These are phyloP conservation scores for Stephanodiscus triporus DNA, from an alignment of 108 stramenopile genomes.

Conservation along the genomic window DNA sequence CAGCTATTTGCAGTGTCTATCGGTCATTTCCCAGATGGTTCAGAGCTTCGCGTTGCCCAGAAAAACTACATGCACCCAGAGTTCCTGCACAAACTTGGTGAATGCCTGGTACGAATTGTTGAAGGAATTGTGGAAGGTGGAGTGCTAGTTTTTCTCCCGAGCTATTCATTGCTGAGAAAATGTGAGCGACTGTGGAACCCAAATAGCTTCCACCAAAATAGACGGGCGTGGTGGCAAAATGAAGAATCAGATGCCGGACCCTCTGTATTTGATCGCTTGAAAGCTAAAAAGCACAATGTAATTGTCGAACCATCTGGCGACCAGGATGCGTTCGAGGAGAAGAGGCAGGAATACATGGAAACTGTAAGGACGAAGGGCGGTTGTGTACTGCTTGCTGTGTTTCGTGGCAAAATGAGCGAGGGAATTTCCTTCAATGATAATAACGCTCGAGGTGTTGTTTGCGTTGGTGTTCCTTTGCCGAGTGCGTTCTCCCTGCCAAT, in stretches of 20 bases:
- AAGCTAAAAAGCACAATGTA: constrained; percentile 60
- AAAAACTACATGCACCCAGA: constrained; percentile 51
- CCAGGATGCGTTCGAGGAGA: constrained; percentile 69
- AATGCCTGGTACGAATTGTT: constrained; percentile 63
- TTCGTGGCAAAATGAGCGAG: constrained; percentile 82
- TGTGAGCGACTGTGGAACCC: constrained; percentile 65
- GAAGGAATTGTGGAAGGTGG: constrained; percentile 69
- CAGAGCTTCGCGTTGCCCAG: constrained; percentile 57
- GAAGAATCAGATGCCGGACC: constrained; percentile 14
- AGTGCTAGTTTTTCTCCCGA: constrained; percentile 76
- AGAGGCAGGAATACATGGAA: constrained; percentile 55
- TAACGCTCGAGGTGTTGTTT: constrained; percentile 79
- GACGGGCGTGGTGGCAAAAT: constrained; percentile 20
- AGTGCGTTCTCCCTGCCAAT: constrained; percentile 50
- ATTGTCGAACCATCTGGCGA: constrained; percentile 70
- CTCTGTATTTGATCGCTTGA: constrained; percentile 54
- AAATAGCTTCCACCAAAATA: constrained; percentile 6
- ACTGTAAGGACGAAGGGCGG: constrained; percentile 52
- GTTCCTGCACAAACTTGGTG: constrained; percentile 68
- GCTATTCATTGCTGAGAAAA: constrained; percentile 63
- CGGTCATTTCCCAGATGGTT: constrained; percentile 73
- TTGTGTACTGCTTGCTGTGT: constrained; percentile 86
- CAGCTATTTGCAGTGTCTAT: constrained; percentile 71
- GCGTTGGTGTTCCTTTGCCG: constrained; percentile 79
- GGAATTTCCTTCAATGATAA: constrained; percentile 88